phyloP scores from a whole-genome alignment of 352 stramenopile genomes.

The Nothophytophthora sp. region DNA sequence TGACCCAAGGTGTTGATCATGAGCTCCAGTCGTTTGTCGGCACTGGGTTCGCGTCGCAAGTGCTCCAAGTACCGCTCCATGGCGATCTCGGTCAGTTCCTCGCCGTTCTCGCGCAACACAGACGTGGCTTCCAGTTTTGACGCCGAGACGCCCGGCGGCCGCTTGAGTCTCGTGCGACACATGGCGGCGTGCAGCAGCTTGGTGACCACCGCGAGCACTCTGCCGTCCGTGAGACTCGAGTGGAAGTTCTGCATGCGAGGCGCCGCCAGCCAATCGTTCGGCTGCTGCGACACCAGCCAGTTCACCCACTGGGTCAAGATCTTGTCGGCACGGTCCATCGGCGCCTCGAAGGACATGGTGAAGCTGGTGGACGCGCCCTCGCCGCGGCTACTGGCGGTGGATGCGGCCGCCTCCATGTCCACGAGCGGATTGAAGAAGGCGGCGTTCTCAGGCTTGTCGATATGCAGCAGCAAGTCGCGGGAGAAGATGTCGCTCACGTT shows the following conservation, averaged over 20 bases:
- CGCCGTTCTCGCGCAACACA: slow-evolving; percentile 71
- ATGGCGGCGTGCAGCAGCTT: slow-evolving; percentile 70
- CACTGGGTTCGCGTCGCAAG: slow-evolving; percentile 44
- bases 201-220: slow-evolving; percentile 53
- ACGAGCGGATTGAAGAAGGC: slow-evolving; percentile 70
- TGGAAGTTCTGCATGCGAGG: slow-evolving; percentile 68
- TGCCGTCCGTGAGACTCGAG: slow-evolving; percentile 64
- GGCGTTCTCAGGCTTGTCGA: slow-evolving; percentile 67
- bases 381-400: background rate
- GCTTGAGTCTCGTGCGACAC: slow-evolving; percentile 44
- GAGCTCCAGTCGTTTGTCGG: slow-evolving; percentile 65
- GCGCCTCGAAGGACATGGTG: slow-evolving; percentile 42
- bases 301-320: slow-evolving; percentile 84
- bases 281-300: slow-evolving; percentile 44
- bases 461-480: slow-evolving; percentile 55
- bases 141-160: slow-evolving; percentile 16
- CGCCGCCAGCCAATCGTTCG: slow-evolving; percentile 48
- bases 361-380: slow-evolving; percentile 15
- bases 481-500: slow-evolving; percentile 66
- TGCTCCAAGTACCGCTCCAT: slow-evolving; percentile 78
- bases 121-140: slow-evolving; percentile 61
- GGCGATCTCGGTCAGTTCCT: slow-evolving; percentile 77
- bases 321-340: slow-evolving; percentile 62
- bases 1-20: slow-evolving; percentile 74
- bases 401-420: slow-evolving; percentile 29